Percentiles rank a stretch among this genome's conserved stretches.
phyloP scores from a whole-genome alignment of 441 rosid species.

The Gossypium aridum region DNA sequence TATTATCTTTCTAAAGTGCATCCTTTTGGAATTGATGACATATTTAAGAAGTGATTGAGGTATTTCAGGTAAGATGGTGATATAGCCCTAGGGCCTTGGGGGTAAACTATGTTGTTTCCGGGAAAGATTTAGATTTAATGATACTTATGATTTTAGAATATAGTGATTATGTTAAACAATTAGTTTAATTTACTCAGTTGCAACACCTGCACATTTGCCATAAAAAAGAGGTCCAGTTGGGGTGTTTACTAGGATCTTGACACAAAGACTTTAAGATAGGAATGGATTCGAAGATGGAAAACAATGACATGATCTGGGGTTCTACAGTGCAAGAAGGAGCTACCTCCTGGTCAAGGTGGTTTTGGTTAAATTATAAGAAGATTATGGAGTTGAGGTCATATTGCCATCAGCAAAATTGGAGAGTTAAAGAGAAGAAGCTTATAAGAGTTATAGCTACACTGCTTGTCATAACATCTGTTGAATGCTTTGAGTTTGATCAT shows the following conservation, averaged over 20 bases:
- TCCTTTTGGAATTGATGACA: slow-evolving; percentile 2
- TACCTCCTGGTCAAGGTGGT: not conserved
- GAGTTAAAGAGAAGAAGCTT: not conserved
- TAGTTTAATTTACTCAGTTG: not conserved
- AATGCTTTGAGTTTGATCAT: slow-evolving; percentile 5
- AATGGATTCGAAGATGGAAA: not conserved
- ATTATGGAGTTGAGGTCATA: not conserved
- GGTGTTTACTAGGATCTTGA: not conserved
- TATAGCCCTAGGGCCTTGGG: not conserved
- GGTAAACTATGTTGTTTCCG: not conserved
- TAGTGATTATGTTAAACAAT: not conserved
- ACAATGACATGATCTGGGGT: not conserved
- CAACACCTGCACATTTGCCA: not conserved
- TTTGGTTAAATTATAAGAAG: not conserved
- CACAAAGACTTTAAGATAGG: not conserved
- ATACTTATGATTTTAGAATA: not conserved
- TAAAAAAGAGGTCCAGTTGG: not conserved
- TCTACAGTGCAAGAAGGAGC: not conserved
- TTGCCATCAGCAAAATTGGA: slow-evolving; percentile 4
- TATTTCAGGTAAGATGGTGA: not conserved
- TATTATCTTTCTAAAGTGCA: not conserved
- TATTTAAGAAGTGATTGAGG: not conserved
- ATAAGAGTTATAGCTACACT: slow-evolving; percentile 7
- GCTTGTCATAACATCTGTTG: slow-evolving; percentile 21
- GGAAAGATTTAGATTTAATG: not conserved